Percentiles rank a stretch among this genome's conserved stretches.
Conservation (phyloP, 768 basidiomycete genomes). For the Hirschioporus abietinus region DNA sequence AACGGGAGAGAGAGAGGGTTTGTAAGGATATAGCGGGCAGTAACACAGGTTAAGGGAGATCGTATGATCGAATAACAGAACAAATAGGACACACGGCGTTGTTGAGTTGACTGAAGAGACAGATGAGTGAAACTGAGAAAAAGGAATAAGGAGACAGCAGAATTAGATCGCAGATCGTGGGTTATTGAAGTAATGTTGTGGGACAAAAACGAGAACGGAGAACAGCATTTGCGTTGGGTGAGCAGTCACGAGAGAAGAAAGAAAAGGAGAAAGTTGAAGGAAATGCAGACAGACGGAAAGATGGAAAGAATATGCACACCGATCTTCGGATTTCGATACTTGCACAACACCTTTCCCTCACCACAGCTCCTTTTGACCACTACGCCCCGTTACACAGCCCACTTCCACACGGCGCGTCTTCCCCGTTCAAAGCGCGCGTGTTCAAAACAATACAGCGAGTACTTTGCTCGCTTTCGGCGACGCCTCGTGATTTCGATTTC, state of each 20-base stretch:
- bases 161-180: background rate
- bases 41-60: too few relatives aligned
- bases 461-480: too few relatives aligned
- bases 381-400: slow-evolving; percentile 28
- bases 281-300: background rate
- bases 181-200: background rate
- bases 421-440: background rate
- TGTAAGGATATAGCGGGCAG: too few relatives aligned
- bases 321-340: background rate
- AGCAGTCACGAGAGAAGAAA: background rate
- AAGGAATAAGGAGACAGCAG: background rate
- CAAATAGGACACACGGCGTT: too few relatives aligned
- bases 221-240: background rate
- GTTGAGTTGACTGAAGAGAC: background rate
- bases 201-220: background rate
- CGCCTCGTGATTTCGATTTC: too few relatives aligned
- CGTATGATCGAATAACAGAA: too few relatives aligned
- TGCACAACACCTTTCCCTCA: slow-evolving; percentile 20
- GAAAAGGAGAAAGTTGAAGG: background rate
- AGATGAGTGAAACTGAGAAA: background rate
- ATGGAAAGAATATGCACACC: slow-evolving; percentile 1
- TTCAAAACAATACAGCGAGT: too few relatives aligned
- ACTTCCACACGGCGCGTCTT: background rate
- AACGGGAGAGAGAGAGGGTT: too few relatives aligned
- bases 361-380: slow-evolving; percentile 16